phyloP scores from a whole-genome alignment of 768 basidiomycete species.

The Floccularia luteovirens region DNA sequence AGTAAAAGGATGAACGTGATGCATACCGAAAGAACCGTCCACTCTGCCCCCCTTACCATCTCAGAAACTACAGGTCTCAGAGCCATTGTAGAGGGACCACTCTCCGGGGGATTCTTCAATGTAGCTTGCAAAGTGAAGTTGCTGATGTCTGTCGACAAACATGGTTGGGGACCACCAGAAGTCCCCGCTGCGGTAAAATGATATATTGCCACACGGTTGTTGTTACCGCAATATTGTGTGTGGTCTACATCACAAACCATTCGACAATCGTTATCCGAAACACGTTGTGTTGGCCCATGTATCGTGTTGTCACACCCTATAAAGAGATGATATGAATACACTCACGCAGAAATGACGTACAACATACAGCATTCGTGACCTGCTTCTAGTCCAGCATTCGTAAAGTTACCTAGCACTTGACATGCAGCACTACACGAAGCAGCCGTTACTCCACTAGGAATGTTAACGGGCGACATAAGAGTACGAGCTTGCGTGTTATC shows the following conservation, averaged over 20 bases:
- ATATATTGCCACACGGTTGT: slow-evolving; percentile 29
- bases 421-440: slow-evolving; percentile 44
- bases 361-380: slow-evolving; percentile 41
- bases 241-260: slow-evolving; percentile 29
- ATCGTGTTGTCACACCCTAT: slow-evolving; percentile 32
- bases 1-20: background rate
- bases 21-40: slow-evolving; percentile 33
- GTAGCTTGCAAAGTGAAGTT: slow-evolving; percentile 30
- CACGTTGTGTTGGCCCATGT: slow-evolving; percentile 23
- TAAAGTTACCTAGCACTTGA: slow-evolving; percentile 27
- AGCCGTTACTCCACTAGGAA: slow-evolving; percentile 37
- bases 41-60: slow-evolving; percentile 28
- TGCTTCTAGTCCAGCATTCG: slow-evolving; percentile 37
- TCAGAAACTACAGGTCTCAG: slow-evolving; percentile 29
- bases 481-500: slow-evolving; percentile 25
- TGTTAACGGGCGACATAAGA: slow-evolving; percentile 23
- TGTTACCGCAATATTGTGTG: slow-evolving; percentile 30
- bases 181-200: slow-evolving; percentile 19
- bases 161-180: slow-evolving; percentile 16
- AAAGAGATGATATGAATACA: slow-evolving; percentile 1
- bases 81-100: slow-evolving; percentile 18
- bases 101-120: slow-evolving; percentile 23
- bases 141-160: slow-evolving; percentile 18
- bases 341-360: background rate
- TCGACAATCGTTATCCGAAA: slow-evolving; percentile 31